Evolutionary conservation across 1,284 basidiomycete species (phyloP).

Genomic region (Pterula multifida): DNA sequence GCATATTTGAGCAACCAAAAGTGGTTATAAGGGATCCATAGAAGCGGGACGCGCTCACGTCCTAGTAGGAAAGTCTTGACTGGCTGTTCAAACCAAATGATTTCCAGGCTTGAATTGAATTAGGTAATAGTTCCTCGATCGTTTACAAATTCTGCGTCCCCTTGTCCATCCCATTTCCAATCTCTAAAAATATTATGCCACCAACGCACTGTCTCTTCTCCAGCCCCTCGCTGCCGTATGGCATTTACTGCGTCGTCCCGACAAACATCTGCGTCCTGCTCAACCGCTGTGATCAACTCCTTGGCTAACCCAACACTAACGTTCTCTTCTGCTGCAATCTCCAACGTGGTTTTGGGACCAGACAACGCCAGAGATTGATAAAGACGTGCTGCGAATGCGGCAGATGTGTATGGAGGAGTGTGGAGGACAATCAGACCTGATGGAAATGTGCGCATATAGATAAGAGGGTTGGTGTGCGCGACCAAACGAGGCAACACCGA

Average conservation of each 20-base stretch:
- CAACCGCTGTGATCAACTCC: constrained; percentile 67
- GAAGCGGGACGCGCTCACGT: no score
- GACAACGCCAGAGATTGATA: constrained; percentile 35
- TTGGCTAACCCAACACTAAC: constrained; percentile 58
- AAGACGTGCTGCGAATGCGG: constrained; percentile 56
- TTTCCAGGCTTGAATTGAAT: no score
- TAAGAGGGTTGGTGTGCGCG: constrained; percentile 53
- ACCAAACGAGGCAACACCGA: constrained; percentile 63
- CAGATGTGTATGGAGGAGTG: constrained; percentile 62
- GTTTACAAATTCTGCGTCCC: no score
- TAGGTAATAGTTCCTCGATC: no score
- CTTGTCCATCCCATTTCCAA: constrained; percentile 1
- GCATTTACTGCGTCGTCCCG: constrained; percentile 54
- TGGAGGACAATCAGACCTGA: constrained; percentile 75
- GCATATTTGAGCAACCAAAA: no score
- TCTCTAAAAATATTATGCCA: constrained; percentile 5
- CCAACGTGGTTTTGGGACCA: constrained; percentile 41
- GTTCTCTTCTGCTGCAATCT: constrained; percentile 56
- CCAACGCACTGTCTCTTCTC: constrained; percentile 23
- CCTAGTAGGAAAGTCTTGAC: no score
- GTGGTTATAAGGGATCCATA: no score
- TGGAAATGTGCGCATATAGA: constrained; percentile 57
- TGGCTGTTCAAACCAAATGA: no score
- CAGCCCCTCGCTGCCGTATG: constrained; percentile 15
- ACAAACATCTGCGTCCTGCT: constrained; percentile 54